Percentiles rank a stretch among this genome's conserved stretches.
phyloP scores from a whole-genome alignment of 164 flowering plant species.

The Nymphaea colorata region DNA sequence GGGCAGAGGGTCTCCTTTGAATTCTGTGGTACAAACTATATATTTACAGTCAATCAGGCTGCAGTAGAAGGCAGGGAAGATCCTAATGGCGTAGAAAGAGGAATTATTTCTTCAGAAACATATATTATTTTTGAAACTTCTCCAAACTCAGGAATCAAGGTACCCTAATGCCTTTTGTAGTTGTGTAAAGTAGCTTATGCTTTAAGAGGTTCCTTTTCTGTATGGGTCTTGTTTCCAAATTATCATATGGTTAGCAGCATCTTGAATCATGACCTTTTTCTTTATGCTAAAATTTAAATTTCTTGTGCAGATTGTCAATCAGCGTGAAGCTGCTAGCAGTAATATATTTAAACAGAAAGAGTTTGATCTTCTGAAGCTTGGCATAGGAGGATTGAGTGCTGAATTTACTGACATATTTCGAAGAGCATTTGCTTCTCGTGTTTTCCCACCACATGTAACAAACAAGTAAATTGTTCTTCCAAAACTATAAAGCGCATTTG shows the following conservation, averaged over 20 bases:
- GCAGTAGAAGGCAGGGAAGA: slow-evolving; percentile 50
- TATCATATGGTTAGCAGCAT: neutral
- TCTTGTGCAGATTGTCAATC: slow-evolving; percentile 75
- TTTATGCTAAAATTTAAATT: neutral
- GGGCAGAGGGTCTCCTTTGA: slow-evolving; percentile 90
- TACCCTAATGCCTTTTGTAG: slow-evolving; percentile 6
- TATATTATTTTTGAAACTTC: slow-evolving; percentile 80
- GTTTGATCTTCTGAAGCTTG: slow-evolving; percentile 75
- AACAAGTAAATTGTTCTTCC: slow-evolving; percentile 37
- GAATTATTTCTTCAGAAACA: slow-evolving; percentile 67
- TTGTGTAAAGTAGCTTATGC: neutral
- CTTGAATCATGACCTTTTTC: neutral
- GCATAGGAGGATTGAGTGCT: slow-evolving; percentile 91
- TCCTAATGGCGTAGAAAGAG: slow-evolving; percentile 52
- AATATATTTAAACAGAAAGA: slow-evolving; percentile 87
- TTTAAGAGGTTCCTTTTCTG: neutral
- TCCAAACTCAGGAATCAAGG: slow-evolving; percentile 82
- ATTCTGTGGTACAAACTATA: slow-evolving; percentile 65
- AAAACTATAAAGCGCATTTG: neutral
- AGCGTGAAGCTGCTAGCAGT: slow-evolving; percentile 91
- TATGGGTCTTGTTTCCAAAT: neutral
- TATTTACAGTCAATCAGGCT: slow-evolving; percentile 76
- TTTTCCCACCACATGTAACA: slow-evolving; percentile 91
- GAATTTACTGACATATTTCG: slow-evolving; percentile 97
- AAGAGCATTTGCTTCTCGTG: slow-evolving; percentile 98